Evolutionary conservation across 139 green algal genomes (phyloP), one percentile per base, ranked within the genome.

Genomic region (Zygnema circumcarinatum): DNA sequence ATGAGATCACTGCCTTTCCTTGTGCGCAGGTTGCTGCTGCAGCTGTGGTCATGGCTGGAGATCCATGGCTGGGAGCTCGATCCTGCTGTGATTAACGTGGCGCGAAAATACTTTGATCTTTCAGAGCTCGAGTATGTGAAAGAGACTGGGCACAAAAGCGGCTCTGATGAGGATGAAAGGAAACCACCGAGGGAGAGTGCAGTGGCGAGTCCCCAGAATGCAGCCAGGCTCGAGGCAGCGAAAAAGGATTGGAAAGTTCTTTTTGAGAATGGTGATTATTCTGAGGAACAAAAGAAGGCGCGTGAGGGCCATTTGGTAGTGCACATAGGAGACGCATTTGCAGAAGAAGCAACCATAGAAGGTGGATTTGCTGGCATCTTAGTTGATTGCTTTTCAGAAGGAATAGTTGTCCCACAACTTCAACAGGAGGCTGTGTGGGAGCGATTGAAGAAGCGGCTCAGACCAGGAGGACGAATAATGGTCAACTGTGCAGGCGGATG

Each of bases 1-100:
- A n/a, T n/a, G n/a, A n/a, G n/a, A n/a, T n/a, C n/a, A n/a, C n/a
- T n/a, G n/a, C 47, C 47, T 62, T 62, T 83, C 32, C 72, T 79
- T 20, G 20, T 20, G 33, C n/a, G 41, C 40, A 79, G 41, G 29
- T 31, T 87, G 7, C 40, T 85, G 2, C 2, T 76, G 35, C 22
- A 81, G 16, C 11, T 67, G n/a, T 82, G 54, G 81, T 67, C 84
- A n/a, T 52, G 74, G 38, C n/a, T 84, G 36, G 56, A 85, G 38
- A 25, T 89, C 53, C 73, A 89, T 42, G 84, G 40, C 0, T 89
- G 84, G 84, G 84, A 89, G 73, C 36, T 89, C 2, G 84, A 89
- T 42, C 35, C 38, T 22, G 22, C 72, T 31, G 82, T 88, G 31
- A 35, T 88, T 38, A 35, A 38, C 29, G 82, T 83, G 35, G 54